Evolutionary conservation across 2,329 filamentous ascomycete species (phyloP), one percentile per base, ranked within the genome.

Genomic region (Neodidymelliopsis sp.): DNA sequence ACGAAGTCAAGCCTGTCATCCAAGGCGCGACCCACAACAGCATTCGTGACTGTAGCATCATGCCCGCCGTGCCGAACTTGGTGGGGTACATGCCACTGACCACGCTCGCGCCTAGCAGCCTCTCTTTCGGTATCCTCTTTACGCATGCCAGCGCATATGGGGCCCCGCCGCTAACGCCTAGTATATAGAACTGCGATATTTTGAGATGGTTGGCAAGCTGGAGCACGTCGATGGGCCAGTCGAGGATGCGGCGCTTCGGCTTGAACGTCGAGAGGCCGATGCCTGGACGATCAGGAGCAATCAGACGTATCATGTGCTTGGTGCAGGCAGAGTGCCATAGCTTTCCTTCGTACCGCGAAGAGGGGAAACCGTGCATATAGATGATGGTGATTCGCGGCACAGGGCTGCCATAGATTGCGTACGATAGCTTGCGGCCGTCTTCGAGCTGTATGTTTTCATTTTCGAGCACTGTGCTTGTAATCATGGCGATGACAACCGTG

Each of bases 101-200:
- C 10, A 70, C 50, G 1, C 56, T 59, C 6, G 46, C 66, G 11
- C 61, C 65, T 9, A 62, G 35, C 4, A 70, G 39, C 4, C 66
- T 56, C 12, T 59, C 56, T 19, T 48, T 57, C 6, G 75, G 69
- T 12, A 80, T 57, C 4, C 54, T 49, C 30, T 71, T 66, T 10
- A 77, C 71, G 54, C 78, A 81, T 16, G 78, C 78, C 9, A 81
- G 59, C 2, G 73, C 72, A 55, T 77, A 81, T 1, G 78, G 76
- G 2, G 76, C 75, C 15, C 79, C 79, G 6, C 78, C 79, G 0
- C 75, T 78, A 4, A 72, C 62, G 2, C 77, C 78, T 5, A 81
- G 52, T 16, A 81, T 65, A 12, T 71, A 69, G 59, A 77, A 81
- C 4, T 65, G 54, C 4, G 64, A 45, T 12, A 80, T 50, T 4